phyloP scores from a whole-genome alignment of 2,329 filamentous ascomycete genomes.

The Apiospora saccharicola region DNA sequence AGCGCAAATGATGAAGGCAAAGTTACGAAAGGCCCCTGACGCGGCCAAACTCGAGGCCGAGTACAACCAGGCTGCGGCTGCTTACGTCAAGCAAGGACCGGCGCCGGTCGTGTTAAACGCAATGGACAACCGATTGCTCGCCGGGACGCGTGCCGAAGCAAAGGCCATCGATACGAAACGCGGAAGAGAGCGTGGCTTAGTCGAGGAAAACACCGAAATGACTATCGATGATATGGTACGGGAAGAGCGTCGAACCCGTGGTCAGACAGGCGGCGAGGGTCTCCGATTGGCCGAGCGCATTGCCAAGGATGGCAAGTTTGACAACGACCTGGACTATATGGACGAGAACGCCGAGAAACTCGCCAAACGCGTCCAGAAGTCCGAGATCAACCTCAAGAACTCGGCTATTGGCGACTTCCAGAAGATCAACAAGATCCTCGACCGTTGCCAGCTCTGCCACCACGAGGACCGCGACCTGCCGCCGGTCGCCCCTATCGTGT shows the following conservation, averaged over 20 bases:
- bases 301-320: constrained; percentile 89
- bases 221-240: constrained; percentile 95
- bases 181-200: constrained; percentile 81
- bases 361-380: constrained; percentile 86
- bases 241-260: constrained; percentile 86
- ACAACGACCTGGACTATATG: constrained; percentile 94
- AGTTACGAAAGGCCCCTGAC: constrained; percentile 79
- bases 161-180: constrained; percentile 80
- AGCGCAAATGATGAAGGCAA: constrained; percentile 95
- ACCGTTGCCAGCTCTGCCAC: constrained; percentile 88
- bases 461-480: constrained; percentile 81
- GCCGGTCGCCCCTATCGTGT: constrained; percentile 84
- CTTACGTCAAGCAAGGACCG: constrained; percentile 62
- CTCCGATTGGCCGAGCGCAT: constrained; percentile 88
- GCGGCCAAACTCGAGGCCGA: constrained; percentile 80
- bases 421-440: constrained; percentile 85
- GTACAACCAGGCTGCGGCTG: constrained; percentile 78
- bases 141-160: constrained; percentile 76
- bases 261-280: constrained; percentile 80
- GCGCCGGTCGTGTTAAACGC: constrained; percentile 82
- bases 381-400: constrained; percentile 86
- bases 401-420: constrained; percentile 88
- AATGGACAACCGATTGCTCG: constrained; percentile 90
- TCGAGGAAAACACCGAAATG: constrained; percentile 96
- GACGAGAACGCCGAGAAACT: constrained; percentile 95